These are phyloP conservation scores for Camelina neglecta DNA, from an alignment of 345 rosid species.

Conservation along the genomic window DNA sequence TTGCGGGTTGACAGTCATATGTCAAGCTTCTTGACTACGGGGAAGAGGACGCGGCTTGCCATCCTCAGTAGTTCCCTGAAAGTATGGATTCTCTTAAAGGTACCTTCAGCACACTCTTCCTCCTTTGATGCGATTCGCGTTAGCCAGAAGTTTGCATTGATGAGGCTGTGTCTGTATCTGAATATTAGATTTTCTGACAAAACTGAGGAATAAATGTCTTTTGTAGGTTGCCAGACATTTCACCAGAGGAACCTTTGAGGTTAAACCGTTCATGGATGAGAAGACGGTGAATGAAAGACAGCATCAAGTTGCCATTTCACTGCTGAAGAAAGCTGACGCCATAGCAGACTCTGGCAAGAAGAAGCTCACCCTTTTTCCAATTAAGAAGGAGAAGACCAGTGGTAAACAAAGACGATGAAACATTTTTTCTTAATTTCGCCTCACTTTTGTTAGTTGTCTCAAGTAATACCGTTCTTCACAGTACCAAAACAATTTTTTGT, in stretches of 20 bases:
- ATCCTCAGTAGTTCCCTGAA: constrained; percentile 88
- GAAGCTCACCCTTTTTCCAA: constrained; percentile 75
- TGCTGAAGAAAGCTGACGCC: constrained; percentile 62
- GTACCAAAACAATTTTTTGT: constrained; percentile 34
- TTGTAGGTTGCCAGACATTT: constrained; percentile 86
- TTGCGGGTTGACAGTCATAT: constrained; percentile 85
- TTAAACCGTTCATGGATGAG: constrained; percentile 73
- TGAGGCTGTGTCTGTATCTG: constrained; percentile 10
- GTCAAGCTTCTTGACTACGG: constrained; percentile 82
- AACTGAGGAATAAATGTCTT: constrained; percentile 11
- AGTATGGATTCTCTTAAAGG: constrained; percentile 96
- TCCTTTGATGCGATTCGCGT: neutral
- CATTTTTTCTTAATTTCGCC: neutral
- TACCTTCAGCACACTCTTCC: constrained; percentile 38
- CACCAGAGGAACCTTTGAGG: constrained; percentile 79
- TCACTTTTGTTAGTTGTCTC: constrained; percentile 29
- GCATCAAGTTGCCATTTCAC: constrained; percentile 64
- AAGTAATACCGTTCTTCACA: neutral
- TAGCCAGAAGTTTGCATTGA: constrained; percentile 2
- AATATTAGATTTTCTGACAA: neutral
- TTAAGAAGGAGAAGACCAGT: constrained; percentile 62
- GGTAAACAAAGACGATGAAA: constrained; percentile 45
- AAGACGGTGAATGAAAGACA: constrained; percentile 54
- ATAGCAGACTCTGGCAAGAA: constrained; percentile 62
- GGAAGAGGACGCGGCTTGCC: constrained; percentile 84